A percentile compares a stretch with the other conserved stretches of the same genome.
Conservation (phyloP, 2,329 filamentous ascomycete species). For the Paecilomyces variotii region DNA sequence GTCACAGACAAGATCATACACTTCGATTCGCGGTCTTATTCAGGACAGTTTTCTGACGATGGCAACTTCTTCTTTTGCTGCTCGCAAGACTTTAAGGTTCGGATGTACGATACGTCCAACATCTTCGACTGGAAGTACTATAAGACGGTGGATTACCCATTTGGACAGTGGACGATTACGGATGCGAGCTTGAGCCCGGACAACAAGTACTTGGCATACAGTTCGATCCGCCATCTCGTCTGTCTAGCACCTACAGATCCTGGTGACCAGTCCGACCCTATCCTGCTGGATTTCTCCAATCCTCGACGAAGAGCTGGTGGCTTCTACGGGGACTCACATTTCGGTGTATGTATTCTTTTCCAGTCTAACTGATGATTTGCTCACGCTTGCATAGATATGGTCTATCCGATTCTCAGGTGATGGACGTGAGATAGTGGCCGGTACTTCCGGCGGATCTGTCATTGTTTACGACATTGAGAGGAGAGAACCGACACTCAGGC, state of each 20-base stretch:
- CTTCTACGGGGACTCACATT: conserved; percentile 27
- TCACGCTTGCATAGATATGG: conserved; percentile 56
- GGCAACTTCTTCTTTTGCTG: conserved; percentile 96
- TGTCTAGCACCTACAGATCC: conserved; percentile 84
- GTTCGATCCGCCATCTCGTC: conserved; percentile 75
- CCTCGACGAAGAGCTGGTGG: conserved; percentile 31
- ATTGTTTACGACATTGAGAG: conserved; percentile 90
- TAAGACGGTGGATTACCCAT: conserved; percentile 78
- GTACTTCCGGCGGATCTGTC: conserved; percentile 69
- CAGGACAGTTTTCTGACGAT: conserved; percentile 92
- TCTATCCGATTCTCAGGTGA: conserved; percentile 89
- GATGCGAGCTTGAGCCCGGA: conserved; percentile 87
- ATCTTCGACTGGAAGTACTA: conserved; percentile 95
- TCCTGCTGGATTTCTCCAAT: conserved; percentile 64
- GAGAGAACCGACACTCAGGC: conserved; percentile 62
- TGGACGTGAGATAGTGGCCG: conserved; percentile 81
- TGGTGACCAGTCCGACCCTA: conserved; percentile 69
- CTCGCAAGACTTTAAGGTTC: conserved; percentile 85
- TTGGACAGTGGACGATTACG: conserved; percentile 91
- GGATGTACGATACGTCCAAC: conserved; percentile 96
- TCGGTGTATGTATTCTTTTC: conserved; percentile 31
- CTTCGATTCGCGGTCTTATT: conserved; percentile 80
- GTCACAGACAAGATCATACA: conserved; percentile 80
- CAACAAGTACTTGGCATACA: conserved; percentile 86
- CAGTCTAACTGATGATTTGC: background rate